phyloP scores from a whole-genome alignment of 1,139 yeast species.

The Suhomyces choctaworum region DNA sequence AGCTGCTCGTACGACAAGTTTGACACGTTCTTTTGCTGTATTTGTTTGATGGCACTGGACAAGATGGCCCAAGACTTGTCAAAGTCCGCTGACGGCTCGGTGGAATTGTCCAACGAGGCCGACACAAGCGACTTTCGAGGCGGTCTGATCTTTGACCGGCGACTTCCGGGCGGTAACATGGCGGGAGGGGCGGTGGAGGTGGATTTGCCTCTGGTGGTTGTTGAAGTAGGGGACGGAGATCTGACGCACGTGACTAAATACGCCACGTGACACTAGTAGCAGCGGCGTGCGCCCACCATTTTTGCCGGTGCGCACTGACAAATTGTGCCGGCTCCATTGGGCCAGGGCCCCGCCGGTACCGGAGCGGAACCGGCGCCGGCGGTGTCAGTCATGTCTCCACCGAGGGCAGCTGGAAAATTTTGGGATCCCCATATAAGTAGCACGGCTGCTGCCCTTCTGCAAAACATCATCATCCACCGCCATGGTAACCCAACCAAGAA shows the following conservation, averaged over 20 bases:
- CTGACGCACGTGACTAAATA: background rate
- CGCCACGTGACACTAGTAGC: background rate
- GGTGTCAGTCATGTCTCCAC: too few relatives aligned
- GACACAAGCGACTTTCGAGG: constrained; percentile 56
- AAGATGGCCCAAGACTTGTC: constrained; percentile 71
- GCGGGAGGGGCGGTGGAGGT: background rate
- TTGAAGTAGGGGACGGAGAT: too few relatives aligned
- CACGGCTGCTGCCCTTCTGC: background rate
- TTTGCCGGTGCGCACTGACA: too few relatives aligned
- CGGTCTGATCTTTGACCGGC: constrained; percentile 68
- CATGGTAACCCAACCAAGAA: constrained; percentile 40
- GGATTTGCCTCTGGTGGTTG: too few relatives aligned
- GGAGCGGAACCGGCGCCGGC: constrained; percentile 14
- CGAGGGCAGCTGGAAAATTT: constrained; percentile 2
- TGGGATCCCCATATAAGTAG: constrained; percentile 7
- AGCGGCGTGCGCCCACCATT: too few relatives aligned
- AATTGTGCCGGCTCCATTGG: constrained; percentile 8
- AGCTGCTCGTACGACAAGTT: constrained; percentile 80
- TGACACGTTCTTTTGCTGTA: constrained; percentile 73
- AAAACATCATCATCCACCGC: background rate
- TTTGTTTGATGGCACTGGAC: constrained; percentile 73
- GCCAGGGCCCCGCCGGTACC: constrained; percentile 10
- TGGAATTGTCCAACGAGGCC: constrained; percentile 20
- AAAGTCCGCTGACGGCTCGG: constrained; percentile 50
- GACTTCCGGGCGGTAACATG: constrained; percentile 44